These are phyloP conservation scores for Ceriops decandra DNA, from an alignment of 345 rosid species.

Conservation along the genomic window DNA sequence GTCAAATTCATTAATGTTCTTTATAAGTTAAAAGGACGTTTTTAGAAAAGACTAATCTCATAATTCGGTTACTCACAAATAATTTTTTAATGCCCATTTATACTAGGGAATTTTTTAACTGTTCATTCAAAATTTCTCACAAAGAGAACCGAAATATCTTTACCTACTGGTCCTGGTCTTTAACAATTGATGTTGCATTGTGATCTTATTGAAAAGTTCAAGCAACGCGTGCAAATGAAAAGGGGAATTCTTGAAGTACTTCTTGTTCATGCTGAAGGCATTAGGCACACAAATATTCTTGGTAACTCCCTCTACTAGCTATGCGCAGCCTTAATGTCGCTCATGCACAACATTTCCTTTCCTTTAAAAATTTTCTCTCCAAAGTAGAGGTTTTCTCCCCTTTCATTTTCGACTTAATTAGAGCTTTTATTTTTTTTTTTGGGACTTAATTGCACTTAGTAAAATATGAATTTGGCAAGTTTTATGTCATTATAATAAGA, in stretches of 20 bases:
- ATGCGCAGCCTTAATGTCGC: too few species aligned
- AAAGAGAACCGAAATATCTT: background rate
- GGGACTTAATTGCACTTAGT: background rate
- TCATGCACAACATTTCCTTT: too few species aligned
- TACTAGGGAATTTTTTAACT: background rate
- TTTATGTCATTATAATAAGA: too few species aligned
- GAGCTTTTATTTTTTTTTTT: background rate
- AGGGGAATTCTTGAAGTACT: constrained; percentile 69
- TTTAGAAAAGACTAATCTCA: background rate
- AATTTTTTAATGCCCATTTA: background rate
- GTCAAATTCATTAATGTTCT: too few species aligned
- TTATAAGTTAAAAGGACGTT: too few species aligned
- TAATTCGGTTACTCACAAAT: background rate
- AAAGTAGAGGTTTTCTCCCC: background rate
- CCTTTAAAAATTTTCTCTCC: too few species aligned
- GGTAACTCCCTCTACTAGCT: constrained; percentile 34
- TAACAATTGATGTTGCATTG: too few species aligned
- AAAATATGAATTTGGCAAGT: background rate
- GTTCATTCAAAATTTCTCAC: background rate
- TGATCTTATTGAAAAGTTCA: too few species aligned
- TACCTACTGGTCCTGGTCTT: too few species aligned
- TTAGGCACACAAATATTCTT: constrained; percentile 55
- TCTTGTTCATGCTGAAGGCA: constrained; percentile 78
- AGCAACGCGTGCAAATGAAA: constrained; percentile 29
- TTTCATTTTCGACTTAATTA: background rate